A percentile compares a stretch with the other conserved stretches of the same genome.
Conservation (phyloP, 1,284 basidiomycete genomes). For the Malassezia arunalokei region DNA sequence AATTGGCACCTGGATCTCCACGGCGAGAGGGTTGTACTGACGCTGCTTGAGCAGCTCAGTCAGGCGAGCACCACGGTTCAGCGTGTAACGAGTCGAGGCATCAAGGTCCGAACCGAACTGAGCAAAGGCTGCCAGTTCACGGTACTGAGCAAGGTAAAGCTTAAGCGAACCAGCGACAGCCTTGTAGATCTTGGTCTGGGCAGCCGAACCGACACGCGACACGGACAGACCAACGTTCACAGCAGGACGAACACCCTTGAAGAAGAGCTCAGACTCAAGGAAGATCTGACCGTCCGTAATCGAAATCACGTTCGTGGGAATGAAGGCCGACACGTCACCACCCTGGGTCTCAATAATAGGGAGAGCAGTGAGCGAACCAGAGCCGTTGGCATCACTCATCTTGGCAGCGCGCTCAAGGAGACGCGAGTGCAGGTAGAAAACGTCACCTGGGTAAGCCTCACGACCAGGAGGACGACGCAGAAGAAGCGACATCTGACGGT, state of each 20-base stretch:
- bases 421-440: slow-evolving; percentile 99
- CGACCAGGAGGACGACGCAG: slow-evolving; percentile 99
- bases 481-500: slow-evolving; percentile 99
- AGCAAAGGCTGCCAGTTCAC: slow-evolving; percentile 98
- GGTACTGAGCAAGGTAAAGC: slow-evolving; percentile 98
- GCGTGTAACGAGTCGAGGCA: slow-evolving; percentile 71
- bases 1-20: slow-evolving; percentile 93
- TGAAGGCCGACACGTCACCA: slow-evolving; percentile 90
- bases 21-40: slow-evolving; percentile 63
- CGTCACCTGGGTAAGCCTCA: slow-evolving; percentile 99
- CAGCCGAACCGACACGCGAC: slow-evolving; percentile 97
- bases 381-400: slow-evolving; percentile 97
- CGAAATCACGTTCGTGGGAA: slow-evolving; percentile 46
- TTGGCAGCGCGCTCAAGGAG: slow-evolving; percentile 98
- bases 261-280: slow-evolving; percentile 60
- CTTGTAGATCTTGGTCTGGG: slow-evolving; percentile 79
- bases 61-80: slow-evolving; percentile 91
- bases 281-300: slow-evolving; percentile 46
- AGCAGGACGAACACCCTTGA: slow-evolving; percentile 97
- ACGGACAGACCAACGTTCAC: slow-evolving; percentile 99
- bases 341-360: slow-evolving; percentile 99
- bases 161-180: slow-evolving; percentile 99
- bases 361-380: slow-evolving; percentile 92
- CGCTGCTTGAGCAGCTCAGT: slow-evolving; percentile 98
- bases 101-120: slow-evolving; percentile 99